These are phyloP conservation scores for Saturnispora diversa DNA, from an alignment of 805 yeast genomes.

Conservation along the genomic window DNA sequence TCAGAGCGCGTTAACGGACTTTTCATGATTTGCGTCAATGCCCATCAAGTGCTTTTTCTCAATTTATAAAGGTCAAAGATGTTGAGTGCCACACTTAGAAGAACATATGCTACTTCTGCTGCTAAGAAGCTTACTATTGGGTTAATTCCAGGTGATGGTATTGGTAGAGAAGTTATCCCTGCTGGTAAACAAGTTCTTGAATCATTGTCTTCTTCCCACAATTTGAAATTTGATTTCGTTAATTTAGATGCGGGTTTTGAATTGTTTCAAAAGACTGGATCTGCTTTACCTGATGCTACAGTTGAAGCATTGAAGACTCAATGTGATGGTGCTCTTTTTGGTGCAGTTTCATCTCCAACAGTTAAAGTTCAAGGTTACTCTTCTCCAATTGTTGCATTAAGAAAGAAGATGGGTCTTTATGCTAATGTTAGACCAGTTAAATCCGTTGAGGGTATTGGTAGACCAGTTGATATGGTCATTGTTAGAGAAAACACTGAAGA, in stretches of 20 bases:
- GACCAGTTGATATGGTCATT: constrained; percentile 94
- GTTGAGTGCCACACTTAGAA: constrained; percentile 21
- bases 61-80: too few species aligned
- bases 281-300: constrained; percentile 90
- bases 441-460: constrained; percentile 75
- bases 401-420: constrained; percentile 88
- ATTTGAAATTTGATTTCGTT: constrained; percentile 76
- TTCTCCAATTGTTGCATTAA: constrained; percentile 96
- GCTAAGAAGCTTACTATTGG: constrained; percentile 48
- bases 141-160: constrained; percentile 97
- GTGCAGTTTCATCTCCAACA: constrained; percentile 95
- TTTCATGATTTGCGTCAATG: too few species aligned
- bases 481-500: constrained; percentile 99
- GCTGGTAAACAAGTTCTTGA: constrained; percentile 88
- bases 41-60: too few species aligned
- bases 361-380: constrained; percentile 94
- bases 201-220: constrained; percentile 67
- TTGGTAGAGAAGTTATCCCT: constrained; percentile 95
- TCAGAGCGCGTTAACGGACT: constrained; percentile 1
- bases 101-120: constrained; percentile 30
- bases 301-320: constrained; percentile 64
- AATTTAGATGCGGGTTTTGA: constrained; percentile 92
- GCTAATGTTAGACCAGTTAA: constrained; percentile 98
- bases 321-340: constrained; percentile 96
- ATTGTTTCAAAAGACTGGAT: constrained; percentile 88